phyloP scores from a whole-genome alignment of 805 yeast species.

The Candida pseudoglaebosa region DNA sequence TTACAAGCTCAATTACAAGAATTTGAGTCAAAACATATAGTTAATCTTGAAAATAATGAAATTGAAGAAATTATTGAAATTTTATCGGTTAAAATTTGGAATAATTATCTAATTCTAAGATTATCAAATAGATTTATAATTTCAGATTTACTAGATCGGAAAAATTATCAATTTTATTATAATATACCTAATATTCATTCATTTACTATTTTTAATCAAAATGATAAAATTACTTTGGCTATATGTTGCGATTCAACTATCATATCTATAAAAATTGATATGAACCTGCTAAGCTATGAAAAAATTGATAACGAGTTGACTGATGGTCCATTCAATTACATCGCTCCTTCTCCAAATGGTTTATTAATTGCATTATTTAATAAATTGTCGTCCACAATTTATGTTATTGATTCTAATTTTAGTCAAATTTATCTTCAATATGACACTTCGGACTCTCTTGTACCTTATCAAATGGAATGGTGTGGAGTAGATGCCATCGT shows the following conservation, averaged over 20 bases:
- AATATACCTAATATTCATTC: conserved; percentile 23
- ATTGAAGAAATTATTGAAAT: conserved; percentile 27
- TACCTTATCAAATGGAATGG: conserved; percentile 62
- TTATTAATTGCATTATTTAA: conserved; percentile 50
- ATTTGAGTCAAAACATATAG: conserved; percentile 14
- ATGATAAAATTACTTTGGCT: conserved; percentile 10
- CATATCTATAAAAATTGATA: conserved; percentile 21
- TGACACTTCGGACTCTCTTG: conserved; percentile 36
- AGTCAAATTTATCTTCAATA: conserved; percentile 41
- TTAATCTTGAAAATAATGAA: conserved; percentile 30
- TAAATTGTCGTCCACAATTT: conserved; percentile 35
- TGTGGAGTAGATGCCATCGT: conserved; percentile 82
- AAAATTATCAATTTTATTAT: conserved; percentile 31
- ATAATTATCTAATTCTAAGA: conserved; percentile 42
- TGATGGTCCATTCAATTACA: conserved; percentile 45
- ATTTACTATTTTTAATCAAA: conserved; percentile 12
- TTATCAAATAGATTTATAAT: conserved; percentile 30
- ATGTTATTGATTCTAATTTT: conserved; percentile 48
- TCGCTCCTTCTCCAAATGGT: conserved; percentile 51
- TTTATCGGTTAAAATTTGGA: conserved; percentile 28
- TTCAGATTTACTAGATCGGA: conserved; percentile 36
- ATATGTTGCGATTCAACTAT: conserved; percentile 27
- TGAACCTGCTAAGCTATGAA: conserved; percentile 19
- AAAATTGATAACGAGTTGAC: conserved; percentile 36
- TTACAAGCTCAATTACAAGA: conserved; percentile 20